These are phyloP conservation scores for Botryotinia globosa DNA, from an alignment of 2,329 filamentous ascomycete genomes.

Conservation along the genomic window DNA sequence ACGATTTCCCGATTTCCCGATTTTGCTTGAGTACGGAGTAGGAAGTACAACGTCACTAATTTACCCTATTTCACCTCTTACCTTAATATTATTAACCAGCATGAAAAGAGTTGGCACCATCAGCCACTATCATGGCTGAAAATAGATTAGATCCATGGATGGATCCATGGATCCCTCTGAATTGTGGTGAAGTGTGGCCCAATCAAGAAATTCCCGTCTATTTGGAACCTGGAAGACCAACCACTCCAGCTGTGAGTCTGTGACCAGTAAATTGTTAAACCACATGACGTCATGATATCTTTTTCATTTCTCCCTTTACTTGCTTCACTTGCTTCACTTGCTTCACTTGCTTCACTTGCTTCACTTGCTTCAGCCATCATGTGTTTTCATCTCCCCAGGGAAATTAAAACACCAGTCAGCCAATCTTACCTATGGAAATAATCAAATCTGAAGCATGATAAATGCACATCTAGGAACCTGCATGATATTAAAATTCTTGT, in stretches of 20 bases:
- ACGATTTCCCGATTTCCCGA: constrained; percentile 6
- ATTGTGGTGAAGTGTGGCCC: constrained; percentile 2
- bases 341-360: background rate
- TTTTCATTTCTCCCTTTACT: background rate
- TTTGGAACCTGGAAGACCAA: background rate
- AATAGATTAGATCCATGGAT: background rate
- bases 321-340: background rate
- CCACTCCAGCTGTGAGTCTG: too few species aligned
- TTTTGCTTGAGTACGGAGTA: background rate
- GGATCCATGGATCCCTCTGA: too few species aligned
- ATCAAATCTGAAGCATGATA: background rate
- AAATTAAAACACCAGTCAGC: background rate
- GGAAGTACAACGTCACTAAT: constrained; percentile 9
- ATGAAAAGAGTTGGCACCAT: background rate
- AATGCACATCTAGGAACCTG: background rate
- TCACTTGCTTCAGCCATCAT: background rate
- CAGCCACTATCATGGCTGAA: background rate
- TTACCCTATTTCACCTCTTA: background rate
- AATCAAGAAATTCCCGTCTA: constrained; percentile 8
- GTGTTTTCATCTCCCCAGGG: background rate
- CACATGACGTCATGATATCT: background rate
- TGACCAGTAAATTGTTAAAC: background rate
- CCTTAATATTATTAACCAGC: background rate
- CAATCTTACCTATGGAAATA: background rate
- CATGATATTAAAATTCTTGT: background rate